Percentiles rank a stretch among this genome's conserved stretches.
Conservation (phyloP, 306 rosid species). For the Crataegus laevigata region DNA sequence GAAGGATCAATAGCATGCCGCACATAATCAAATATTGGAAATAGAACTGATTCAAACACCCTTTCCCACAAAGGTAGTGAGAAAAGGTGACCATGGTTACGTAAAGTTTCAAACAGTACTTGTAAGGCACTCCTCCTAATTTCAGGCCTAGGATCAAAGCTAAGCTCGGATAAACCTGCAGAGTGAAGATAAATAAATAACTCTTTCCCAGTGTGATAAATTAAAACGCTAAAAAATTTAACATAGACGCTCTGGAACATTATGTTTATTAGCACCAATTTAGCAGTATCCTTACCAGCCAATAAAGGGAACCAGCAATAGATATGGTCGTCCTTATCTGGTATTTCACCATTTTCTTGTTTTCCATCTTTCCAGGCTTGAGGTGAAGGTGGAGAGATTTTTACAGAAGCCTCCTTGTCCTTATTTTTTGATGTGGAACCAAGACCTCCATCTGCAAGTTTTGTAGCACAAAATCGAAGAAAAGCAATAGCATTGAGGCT, state of each 20-base stretch:
- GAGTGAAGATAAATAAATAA: constrained; percentile 14
- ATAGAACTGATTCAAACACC: constrained; percentile 85
- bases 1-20: constrained; percentile 97
- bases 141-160: constrained; percentile 98
- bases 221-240: not conserved
- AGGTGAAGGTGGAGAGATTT: constrained; percentile 45
- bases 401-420: constrained; percentile 63
- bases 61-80: constrained; percentile 91
- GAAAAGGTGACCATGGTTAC: constrained; percentile 96
- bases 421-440: constrained; percentile 67
- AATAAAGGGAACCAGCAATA: constrained; percentile 97
- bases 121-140: constrained; percentile 91
- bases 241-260: not conserved
- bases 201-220: not conserved
- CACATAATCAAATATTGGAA: constrained; percentile 94
- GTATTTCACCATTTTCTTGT: constrained; percentile 50
- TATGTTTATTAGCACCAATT: constrained; percentile 6
- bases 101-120: constrained; percentile 83
- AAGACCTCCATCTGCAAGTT: constrained; percentile 89
- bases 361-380: constrained; percentile 54
- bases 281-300: constrained; percentile 58
- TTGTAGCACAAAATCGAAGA: constrained; percentile 92
- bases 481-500: constrained; percentile 94
- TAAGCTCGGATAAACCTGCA: constrained; percentile 96
- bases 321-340: constrained; percentile 75